Evolutionary conservation across 176 grass and related monocot genomes (phyloP).

Genomic region (Phoenix roebelenii): DNA sequence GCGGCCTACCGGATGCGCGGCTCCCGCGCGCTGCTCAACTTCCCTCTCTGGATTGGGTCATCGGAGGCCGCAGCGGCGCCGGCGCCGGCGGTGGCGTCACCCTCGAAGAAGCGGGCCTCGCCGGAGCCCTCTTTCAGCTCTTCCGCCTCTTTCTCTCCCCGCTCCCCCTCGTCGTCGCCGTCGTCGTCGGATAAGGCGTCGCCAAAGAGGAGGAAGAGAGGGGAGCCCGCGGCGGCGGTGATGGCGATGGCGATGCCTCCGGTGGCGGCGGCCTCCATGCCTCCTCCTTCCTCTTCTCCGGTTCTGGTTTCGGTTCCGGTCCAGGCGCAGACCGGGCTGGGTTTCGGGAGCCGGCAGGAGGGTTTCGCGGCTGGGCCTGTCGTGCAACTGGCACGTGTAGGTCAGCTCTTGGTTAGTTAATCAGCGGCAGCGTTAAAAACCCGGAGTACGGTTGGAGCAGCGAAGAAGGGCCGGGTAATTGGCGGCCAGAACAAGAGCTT

Average conservation of each 20-base stretch:
- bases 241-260: not conserved
- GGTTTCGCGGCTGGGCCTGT: not conserved
- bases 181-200: not conserved
- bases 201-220: conserved; percentile 14
- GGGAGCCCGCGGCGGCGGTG: not conserved
- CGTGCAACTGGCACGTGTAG: conserved; percentile 1
- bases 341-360: not conserved
- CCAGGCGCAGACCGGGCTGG: not conserved
- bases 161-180: not conserved
- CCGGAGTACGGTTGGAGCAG: too few species aligned
- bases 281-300: not conserved
- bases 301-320: not conserved
- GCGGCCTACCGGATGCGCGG: conserved; percentile 87
- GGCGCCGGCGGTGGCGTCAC: not conserved
- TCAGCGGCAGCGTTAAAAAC: not conserved
- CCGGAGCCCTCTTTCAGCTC: conserved; percentile 4
- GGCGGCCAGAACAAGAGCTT: too few species aligned
- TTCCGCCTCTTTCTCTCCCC: not conserved
- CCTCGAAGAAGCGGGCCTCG: conserved; percentile 10
- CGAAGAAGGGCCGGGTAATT: too few species aligned
- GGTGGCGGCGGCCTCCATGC: not conserved
- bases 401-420: conserved; percentile 16
- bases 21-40: conserved; percentile 80
- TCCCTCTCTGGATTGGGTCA: conserved; percentile 37
- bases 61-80: not conserved